A percentile compares a stretch with the other conserved stretches of the same genome.
Evolutionary conservation across 2,329 filamentous ascomycete genomes (phyloP).

Genomic region (Trichoderma afroharzianum): DNA sequence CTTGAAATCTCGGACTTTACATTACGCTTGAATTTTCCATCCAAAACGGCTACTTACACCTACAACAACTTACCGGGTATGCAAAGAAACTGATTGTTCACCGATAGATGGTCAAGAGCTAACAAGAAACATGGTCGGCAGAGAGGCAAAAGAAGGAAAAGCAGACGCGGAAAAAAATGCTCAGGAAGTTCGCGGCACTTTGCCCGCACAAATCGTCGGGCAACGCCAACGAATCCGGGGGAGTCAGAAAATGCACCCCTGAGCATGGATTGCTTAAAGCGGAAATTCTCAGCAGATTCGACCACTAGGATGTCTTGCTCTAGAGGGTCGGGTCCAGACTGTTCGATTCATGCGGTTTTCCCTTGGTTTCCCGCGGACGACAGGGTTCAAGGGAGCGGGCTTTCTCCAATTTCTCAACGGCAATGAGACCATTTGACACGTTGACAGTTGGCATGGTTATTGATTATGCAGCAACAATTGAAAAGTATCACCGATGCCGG

Average conservation of each 20-base stretch:
- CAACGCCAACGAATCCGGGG: neutral
- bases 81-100: neutral
- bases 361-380: conserved; percentile 7
- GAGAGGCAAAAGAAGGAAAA: neutral
- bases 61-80: neutral
- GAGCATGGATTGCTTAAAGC: conserved; percentile 12
- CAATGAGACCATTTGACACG: neutral
- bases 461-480: neutral
- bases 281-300: conserved; percentile 13
- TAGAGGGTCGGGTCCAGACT: neutral
- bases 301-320: conserved; percentile 9
- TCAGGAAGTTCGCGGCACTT: neutral
- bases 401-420: neutral
- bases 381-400: neutral
- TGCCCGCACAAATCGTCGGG: neutral
- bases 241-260: neutral
- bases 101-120: neutral
- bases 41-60: neutral
- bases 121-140: neutral
- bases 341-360: neutral
- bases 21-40: neutral
- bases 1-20: neutral
- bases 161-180: neutral
- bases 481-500: neutral
- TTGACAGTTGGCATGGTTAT: neutral